Conservation (phyloP, 2,329 filamentous ascomycete genomes). For the Fusarium fracticaudum region DNA sequence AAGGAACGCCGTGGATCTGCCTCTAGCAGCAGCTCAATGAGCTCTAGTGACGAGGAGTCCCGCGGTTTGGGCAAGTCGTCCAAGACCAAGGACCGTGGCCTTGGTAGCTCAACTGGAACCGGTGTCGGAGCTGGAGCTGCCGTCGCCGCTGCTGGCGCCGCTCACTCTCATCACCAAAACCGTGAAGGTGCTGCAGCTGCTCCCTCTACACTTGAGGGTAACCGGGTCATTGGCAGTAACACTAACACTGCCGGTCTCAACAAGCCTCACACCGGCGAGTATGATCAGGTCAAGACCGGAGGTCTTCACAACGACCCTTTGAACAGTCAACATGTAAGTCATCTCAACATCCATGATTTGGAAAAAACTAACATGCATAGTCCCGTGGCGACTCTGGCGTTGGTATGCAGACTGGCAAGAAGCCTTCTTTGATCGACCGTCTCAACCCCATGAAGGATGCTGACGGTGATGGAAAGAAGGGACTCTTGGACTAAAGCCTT, state of each 20-base stretch:
- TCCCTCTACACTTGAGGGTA: background rate
- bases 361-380: slow-evolving; percentile 1
- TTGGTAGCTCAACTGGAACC: slow-evolving; percentile 11
- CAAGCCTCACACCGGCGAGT: slow-evolving; percentile 6
- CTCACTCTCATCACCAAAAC: slow-evolving; percentile 25
- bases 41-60: slow-evolving; percentile 31
- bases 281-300: slow-evolving; percentile 16
- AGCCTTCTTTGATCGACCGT: slow-evolving; percentile 34
- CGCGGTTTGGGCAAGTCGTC: slow-evolving; percentile 24
- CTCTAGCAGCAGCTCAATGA: slow-evolving; percentile 19
- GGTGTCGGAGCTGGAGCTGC: slow-evolving; percentile 3
- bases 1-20: slow-evolving; percentile 18
- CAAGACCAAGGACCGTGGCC: slow-evolving; percentile 23
- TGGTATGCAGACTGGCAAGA: slow-evolving; percentile 12
- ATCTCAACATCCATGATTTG: too few species aligned
- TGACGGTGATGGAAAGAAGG: slow-evolving; percentile 40
- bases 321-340: slow-evolving; percentile 20
- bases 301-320: slow-evolving; percentile 26
- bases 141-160: slow-evolving; percentile 5
- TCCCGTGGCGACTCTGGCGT: slow-evolving; percentile 24
- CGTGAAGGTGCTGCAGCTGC: background rate
- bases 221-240: background rate
- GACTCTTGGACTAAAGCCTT: slow-evolving; percentile 14
- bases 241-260: slow-evolving; percentile 19
- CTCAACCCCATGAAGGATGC: slow-evolving; percentile 37